These are phyloP conservation scores for Penicillium coffeae DNA, from an alignment of 495 filamentous ascomycete species.

Conservation along the genomic window DNA sequence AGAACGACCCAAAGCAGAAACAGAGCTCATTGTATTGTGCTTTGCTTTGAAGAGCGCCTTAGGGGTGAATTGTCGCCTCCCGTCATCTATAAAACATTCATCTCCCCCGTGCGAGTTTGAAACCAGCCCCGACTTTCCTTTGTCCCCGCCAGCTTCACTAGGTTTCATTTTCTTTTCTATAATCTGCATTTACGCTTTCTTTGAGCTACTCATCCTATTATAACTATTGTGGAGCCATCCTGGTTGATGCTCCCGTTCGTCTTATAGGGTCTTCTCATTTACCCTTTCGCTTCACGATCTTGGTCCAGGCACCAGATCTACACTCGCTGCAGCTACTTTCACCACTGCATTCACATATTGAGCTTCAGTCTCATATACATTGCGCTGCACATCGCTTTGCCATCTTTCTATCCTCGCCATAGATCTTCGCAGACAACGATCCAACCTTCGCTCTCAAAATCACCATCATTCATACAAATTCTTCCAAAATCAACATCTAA, in stretches of 20 bases:
- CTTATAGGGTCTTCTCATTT: conserved; percentile 12
- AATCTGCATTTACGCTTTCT: conserved; percentile 13
- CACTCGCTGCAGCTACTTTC: conserved; percentile 3
- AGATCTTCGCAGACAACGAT: too few relatives aligned
- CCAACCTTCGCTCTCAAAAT: too few relatives aligned
- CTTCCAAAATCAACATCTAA: background rate
- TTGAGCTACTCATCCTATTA: conserved; percentile 6
- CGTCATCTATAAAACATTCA: conserved; percentile 19
- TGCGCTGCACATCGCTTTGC: background rate
- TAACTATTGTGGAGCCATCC: conserved; percentile 14
- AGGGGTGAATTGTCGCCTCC: background rate
- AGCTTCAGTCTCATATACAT: background rate
- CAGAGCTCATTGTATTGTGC: conserved; percentile 6
- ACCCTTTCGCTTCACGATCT: background rate
- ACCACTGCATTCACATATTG: background rate
- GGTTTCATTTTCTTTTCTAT: conserved; percentile 2
- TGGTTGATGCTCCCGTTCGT: conserved; percentile 7
- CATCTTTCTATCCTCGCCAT: background rate
- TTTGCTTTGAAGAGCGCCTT: background rate
- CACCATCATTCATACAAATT: background rate
- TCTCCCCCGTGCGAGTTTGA: background rate
- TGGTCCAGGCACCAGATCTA: background rate
- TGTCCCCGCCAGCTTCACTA: conserved; percentile 6
- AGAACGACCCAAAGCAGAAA: conserved; percentile 16
- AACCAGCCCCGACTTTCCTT: conserved; percentile 12